Base-by-base conservation (phyloP, 768 basidiomycete species). In the Lactarius psammicola region DNA sequence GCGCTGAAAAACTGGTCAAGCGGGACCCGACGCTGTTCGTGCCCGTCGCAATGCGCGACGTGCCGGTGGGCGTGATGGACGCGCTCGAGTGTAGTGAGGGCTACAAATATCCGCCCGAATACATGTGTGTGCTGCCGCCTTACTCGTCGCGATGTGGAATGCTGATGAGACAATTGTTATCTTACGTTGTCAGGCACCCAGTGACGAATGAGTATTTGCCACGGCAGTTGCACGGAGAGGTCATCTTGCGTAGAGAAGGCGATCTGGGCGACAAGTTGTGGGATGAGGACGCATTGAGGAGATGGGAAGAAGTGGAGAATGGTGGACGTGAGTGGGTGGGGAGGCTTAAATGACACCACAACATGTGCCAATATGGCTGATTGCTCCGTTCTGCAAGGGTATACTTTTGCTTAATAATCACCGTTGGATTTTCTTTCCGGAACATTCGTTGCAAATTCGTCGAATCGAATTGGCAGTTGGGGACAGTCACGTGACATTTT, bases 1-100 rank as follows among this genome's bases (percentile, higher is more conserved):
- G 81, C 36, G 89, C 89, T 1, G 88, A 87, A 73, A 83, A 73
- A 56, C 85, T 84, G 2, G 88, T 85, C 7, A 82, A 82, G 72
- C 70, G 70, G 63, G 84, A 84, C 72, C 74, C 76, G 63, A 77
- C 83, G 13, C 71, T 83, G 56, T 81, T 86, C 4, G 89, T 94
- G 1, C 93, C 93, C 0, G 71, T 91, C 63, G 79, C 81, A 40
- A 81, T 93, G 70, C 82, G 93, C 34, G 94, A 94, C 75, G 90
- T 90, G 10, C 90, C 91, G 3, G 92, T 90, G 2, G 69, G 69
- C 34, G 72, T 84, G 20, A 83, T 85, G 82, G 82, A 83, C 70
- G 73, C 78, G 33, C 77, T 86, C 2, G 84, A 80, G 4, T 82
- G 83, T 63, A 79, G 78, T 1, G 71, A 78, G 38, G 81, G 77